Conservation (phyloP, 768 basidiomycete species). For the Boletellus ananas region DNA sequence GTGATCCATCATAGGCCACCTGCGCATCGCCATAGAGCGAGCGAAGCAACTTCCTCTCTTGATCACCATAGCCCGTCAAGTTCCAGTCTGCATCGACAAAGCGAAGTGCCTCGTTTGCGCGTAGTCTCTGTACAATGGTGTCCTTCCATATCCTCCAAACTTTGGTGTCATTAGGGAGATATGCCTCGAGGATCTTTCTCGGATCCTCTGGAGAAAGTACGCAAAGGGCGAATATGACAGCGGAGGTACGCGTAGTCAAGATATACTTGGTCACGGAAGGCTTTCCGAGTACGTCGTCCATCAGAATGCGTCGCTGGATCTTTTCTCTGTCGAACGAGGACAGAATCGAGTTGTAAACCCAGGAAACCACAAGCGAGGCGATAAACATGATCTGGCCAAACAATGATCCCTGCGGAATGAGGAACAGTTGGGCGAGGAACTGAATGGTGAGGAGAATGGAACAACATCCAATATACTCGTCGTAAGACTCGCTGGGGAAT, state of each 20-base stretch:
- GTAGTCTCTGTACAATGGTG: slow-evolving; percentile 5
- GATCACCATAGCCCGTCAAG: too few relatives aligned
- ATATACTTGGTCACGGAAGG: slow-evolving; percentile 16
- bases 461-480: slow-evolving; percentile 15
- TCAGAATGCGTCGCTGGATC: slow-evolving; percentile 11
- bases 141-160: slow-evolving; percentile 22
- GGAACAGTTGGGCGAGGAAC: slow-evolving; percentile 25
- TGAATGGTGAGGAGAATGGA: slow-evolving; percentile 23
- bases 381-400: slow-evolving; percentile 33
- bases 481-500: slow-evolving; percentile 11
- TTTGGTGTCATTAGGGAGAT: slow-evolving; percentile 19
- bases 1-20: too few relatives aligned
- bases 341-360: slow-evolving; percentile 20
- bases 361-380: slow-evolving; percentile 22
- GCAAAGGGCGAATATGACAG: slow-evolving; percentile 15
- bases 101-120: too few relatives aligned
- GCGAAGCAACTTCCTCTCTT: too few relatives aligned
- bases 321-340: slow-evolving; percentile 31
- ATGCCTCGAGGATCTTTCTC: slow-evolving; percentile 6
- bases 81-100: too few relatives aligned
- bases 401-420: slow-evolving; percentile 26
- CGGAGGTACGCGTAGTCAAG: slow-evolving; percentile 14
- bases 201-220: slow-evolving; percentile 11
- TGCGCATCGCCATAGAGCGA: too few relatives aligned
- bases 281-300: slow-evolving; percentile 7